A percentile compares a stretch with the other conserved stretches of the same genome.
phyloP scores from a whole-genome alignment of 345 rosid genomes.

The Populus euphratica region DNA sequence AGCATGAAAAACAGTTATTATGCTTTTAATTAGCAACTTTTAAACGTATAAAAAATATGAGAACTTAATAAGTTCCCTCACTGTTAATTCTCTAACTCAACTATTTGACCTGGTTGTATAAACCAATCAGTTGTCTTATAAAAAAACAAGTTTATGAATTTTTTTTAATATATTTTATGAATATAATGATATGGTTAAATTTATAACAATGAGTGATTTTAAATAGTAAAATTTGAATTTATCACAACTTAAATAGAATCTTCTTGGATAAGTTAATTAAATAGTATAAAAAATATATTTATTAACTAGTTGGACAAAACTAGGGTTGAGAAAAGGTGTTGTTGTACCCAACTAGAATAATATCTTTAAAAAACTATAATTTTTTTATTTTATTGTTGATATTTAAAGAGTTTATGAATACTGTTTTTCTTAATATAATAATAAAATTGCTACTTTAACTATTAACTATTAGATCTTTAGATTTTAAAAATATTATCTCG shows the following conservation, averaged over 20 bases:
- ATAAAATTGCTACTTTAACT: fast-evolving
- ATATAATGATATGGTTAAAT: fast-evolving
- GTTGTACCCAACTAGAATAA: fast-evolving
- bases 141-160: no score
- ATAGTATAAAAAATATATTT: fast-evolving
- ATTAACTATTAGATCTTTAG: fast-evolving
- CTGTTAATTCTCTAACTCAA: no score
- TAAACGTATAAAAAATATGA: no score
- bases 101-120: fast-evolving
- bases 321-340: fast-evolving
- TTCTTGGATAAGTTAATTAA: fast-evolving
- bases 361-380: fast-evolving
- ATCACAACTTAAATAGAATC: fast-evolving
- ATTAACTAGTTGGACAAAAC: fast-evolving
- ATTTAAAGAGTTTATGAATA: fast-evolving
- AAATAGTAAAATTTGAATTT: fast-evolving
- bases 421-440: no score
- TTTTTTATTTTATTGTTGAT: no score
- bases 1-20: no score
- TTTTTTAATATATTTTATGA: no score
- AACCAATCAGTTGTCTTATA: no score
- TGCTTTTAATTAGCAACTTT: no score
- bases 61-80: no score
- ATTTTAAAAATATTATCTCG: no score
- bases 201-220: fast-evolving